Conservation (phyloP, 208 protist genomes). For the Borovskyia barvae region DNA sequence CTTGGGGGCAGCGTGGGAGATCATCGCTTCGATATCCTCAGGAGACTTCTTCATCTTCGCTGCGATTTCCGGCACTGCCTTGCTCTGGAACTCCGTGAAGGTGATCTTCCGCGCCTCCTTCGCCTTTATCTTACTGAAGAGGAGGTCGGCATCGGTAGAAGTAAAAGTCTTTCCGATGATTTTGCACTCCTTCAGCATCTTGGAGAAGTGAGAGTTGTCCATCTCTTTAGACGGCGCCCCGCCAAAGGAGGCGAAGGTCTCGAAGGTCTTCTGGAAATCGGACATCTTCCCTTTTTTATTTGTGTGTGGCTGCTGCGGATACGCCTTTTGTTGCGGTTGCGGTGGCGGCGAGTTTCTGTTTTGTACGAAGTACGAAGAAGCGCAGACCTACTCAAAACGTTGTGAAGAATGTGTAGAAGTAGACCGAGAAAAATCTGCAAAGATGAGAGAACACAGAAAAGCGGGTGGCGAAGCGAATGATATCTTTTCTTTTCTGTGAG, state of each 20-base stretch:
- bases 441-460: conserved; percentile 8
- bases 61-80: conserved; percentile 82
- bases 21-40: conserved; percentile 60
- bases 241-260: conserved; percentile 88
- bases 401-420: neutral
- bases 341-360: too few relatives aligned
- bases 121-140: conserved; percentile 91
- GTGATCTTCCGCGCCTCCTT: conserved; percentile 88
- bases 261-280: conserved; percentile 61
- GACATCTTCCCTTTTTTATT: too few relatives aligned
- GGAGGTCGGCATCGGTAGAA: conserved; percentile 84
- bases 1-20: conserved; percentile 48
- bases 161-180: conserved; percentile 90
- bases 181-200: conserved; percentile 91
- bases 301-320: too few relatives aligned
- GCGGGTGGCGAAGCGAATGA: neutral
- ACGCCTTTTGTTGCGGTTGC: too few relatives aligned
- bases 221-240: conserved; percentile 82
- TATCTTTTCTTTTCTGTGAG: conserved; percentile 3
- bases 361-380: too few relatives aligned
- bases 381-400: too few relatives aligned
- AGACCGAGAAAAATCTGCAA: neutral
- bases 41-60: conserved; percentile 82
- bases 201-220: conserved; percentile 90
- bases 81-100: conserved; percentile 62